Percentiles rank a stretch among this genome's conserved stretches.
Evolutionary conservation across 2,329 filamentous ascomycete genomes (phyloP).

Genomic region (Apiospora pterosperma): DNA sequence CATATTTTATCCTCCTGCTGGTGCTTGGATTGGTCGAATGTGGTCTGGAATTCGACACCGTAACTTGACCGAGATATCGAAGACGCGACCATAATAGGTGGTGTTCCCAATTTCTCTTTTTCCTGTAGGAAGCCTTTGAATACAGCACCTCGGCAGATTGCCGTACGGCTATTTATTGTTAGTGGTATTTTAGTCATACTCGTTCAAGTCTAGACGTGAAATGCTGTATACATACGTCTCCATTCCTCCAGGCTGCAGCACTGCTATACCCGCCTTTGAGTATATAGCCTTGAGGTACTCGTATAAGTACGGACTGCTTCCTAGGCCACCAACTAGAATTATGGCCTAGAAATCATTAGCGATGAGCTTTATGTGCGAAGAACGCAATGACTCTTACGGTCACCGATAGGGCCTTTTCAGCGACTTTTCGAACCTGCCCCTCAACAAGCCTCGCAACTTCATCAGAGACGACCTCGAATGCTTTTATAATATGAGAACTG

Average conservation of each 20-base stretch:
- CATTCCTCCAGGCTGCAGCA: background rate
- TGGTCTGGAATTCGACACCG: accelerated
- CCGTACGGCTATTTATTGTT: background rate
- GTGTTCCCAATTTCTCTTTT: background rate
- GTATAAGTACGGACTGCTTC: background rate
- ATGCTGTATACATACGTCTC: background rate
- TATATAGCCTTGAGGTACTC: background rate
- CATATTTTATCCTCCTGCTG: background rate
- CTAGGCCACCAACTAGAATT: constrained; percentile 1
- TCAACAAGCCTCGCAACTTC: background rate
- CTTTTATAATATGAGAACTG: background rate
- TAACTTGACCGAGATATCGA: background rate
- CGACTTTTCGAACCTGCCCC: background rate
- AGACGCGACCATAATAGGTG: background rate
- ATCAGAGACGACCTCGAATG: background rate
- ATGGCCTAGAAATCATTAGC: background rate
- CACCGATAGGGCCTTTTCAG: background rate
- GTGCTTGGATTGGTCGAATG: background rate
- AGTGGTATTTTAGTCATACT: background rate
- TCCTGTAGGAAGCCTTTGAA: background rate
- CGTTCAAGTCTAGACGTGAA: background rate
- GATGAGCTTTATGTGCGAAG: background rate
- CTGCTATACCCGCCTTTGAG: background rate
- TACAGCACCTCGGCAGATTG: constrained; percentile 6
- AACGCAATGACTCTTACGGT: background rate